Evolutionary conservation across 768 basidiomycete species (phyloP).

Genomic region (Gymnopilus junonius): DNA sequence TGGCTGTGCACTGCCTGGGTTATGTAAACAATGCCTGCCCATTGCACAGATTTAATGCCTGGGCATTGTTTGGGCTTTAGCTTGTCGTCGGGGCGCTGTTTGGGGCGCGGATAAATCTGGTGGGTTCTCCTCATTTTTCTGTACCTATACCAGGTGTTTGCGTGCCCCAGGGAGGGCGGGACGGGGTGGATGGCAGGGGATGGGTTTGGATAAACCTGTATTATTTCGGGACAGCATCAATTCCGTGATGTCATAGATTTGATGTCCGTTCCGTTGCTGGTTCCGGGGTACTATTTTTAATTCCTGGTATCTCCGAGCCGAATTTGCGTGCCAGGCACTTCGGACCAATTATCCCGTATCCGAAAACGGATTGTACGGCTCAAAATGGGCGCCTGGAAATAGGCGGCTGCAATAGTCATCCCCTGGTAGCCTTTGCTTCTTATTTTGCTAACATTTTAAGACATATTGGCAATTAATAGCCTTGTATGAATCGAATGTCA

Average conservation of each 20-base stretch:
- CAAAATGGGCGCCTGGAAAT: too few relatives aligned
- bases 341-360: too few relatives aligned
- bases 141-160: not conserved
- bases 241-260: not conserved
- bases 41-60: not conserved
- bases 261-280: not conserved
- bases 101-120: not conserved
- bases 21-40: not conserved
- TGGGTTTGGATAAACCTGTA: not conserved
- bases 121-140: not conserved
- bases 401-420: too few relatives aligned
- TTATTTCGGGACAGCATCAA: not conserved
- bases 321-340: too few relatives aligned
- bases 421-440: too few relatives aligned
- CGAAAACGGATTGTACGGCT: too few relatives aligned
- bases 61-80: not conserved
- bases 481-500: too few relatives aligned
- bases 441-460: too few relatives aligned
- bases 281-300: not conserved
- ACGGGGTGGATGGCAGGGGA: slow-evolving; percentile 2
- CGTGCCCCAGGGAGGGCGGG: not conserved
- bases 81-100: not conserved
- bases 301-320: not conserved
- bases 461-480: too few relatives aligned
- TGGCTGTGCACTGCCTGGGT: not conserved